These are phyloP conservation scores for Tephrocybe sp. DNA, from an alignment of 768 basidiomycete genomes.

Conservation along the genomic window DNA sequence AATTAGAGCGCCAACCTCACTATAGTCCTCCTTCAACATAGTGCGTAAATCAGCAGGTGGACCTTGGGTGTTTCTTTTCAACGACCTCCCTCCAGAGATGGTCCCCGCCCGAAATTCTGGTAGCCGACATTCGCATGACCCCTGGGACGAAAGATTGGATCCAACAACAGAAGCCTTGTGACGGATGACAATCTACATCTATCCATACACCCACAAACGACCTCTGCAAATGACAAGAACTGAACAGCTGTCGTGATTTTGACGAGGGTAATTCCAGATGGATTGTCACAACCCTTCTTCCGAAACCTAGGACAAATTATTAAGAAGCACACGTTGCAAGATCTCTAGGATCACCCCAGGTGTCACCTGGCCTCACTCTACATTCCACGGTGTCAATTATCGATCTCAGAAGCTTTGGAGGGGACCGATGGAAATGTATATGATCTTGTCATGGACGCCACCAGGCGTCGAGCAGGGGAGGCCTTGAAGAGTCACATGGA, in stretches of 20 bases:
- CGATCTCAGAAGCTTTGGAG: neutral
- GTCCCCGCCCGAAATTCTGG: neutral
- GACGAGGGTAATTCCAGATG: neutral
- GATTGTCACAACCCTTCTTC: neutral
- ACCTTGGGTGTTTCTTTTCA: conserved; percentile 4
- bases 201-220: neutral
- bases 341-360: neutral
- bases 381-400: neutral
- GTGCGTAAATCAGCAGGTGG: neutral
- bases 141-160: neutral
- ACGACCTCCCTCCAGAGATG: neutral
- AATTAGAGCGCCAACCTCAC: neutral
- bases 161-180: neutral
- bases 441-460: neutral
- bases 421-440: neutral
- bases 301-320: neutral
- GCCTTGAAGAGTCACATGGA: neutral
- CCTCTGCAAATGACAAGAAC: neutral
- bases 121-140: neutral
- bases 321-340: neutral
- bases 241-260: neutral
- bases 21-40: conserved; percentile 2
- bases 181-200: neutral
- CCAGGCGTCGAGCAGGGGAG: conserved; percentile 1
- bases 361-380: neutral